Percentiles rank a stretch among this genome's conserved stretches.
These are phyloP conservation scores for Flaveria bidentis DNA, from an alignment of 129 eudicot genomes.

Conservation along the genomic window DNA sequence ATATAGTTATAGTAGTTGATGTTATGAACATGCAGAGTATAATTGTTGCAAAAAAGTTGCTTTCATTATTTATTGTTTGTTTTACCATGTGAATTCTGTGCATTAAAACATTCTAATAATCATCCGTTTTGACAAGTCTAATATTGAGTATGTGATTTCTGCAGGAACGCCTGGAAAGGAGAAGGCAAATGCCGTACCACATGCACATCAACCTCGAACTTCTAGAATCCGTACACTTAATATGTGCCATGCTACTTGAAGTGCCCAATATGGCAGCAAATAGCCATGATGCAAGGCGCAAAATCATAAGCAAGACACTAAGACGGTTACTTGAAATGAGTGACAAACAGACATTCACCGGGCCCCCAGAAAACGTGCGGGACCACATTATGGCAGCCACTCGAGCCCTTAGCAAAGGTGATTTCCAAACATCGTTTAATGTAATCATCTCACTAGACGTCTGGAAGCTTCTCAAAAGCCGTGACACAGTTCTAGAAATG, in stretches of 20 bases:
- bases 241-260: conserved; percentile 86
- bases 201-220: conserved; percentile 95
- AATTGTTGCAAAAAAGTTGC: too few relatives aligned
- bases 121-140: not conserved
- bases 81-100: too few relatives aligned
- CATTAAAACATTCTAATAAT: too few relatives aligned
- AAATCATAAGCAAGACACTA: conserved; percentile 74
- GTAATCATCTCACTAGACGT: conserved; percentile 74
- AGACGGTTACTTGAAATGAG: conserved; percentile 63
- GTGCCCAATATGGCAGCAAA: conserved; percentile 17
- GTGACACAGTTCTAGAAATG: conserved; percentile 64
- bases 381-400: conserved; percentile 91
- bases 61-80: too few relatives aligned
- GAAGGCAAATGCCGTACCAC: conserved; percentile 94
- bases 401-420: conserved; percentile 75
- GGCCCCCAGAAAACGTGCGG: conserved; percentile 82
- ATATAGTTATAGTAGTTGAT: too few relatives aligned
- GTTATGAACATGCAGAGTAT: too few relatives aligned
- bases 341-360: conserved; percentile 70
- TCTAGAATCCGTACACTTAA: conserved; percentile 79
- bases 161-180: conserved; percentile 85
- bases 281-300: conserved; percentile 56
- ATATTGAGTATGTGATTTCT: not conserved
- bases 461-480: conserved; percentile 65
- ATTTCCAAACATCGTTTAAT: conserved; percentile 64